Evolutionary conservation across 2,329 filamentous ascomycete species (phyloP).

Genomic region (Hymenoscyphus fraxineus): DNA sequence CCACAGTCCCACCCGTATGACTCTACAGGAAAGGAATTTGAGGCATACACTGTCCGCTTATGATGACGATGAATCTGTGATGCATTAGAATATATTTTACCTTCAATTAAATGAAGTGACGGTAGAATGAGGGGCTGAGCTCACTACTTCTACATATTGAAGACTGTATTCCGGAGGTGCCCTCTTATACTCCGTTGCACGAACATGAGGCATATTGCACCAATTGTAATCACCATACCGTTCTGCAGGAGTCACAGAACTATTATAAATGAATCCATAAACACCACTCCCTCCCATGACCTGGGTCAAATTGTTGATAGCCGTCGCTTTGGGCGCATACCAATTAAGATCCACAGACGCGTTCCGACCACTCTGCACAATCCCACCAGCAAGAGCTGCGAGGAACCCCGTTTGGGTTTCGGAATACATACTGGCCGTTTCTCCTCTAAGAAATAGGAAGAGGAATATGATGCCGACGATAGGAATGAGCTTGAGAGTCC

Average conservation of each 20-base stretch:
- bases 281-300: conserved; percentile 58
- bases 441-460: conserved; percentile 16
- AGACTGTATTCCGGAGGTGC: conserved; percentile 56
- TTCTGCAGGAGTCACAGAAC: conserved; percentile 53
- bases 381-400: conserved; percentile 22
- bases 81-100: not conserved
- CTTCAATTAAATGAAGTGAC: not conserved
- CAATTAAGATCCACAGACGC: conserved; percentile 40
- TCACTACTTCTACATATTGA: conserved; percentile 71
- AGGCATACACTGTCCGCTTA: conserved; percentile 76
- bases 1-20: conserved; percentile 69
- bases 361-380: conserved; percentile 19
- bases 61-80: conserved; percentile 71
- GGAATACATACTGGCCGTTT: conserved; percentile 22
- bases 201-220: conserved; percentile 85
- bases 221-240: conserved; percentile 69
- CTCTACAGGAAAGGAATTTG: conserved; percentile 73
- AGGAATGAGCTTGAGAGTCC: conserved; percentile 19
- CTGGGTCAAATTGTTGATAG: conserved; percentile 57
- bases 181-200: conserved; percentile 58
- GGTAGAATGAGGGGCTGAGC: conserved; percentile 27
- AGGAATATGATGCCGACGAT: conserved; percentile 19
- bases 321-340: conserved; percentile 52
- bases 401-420: conserved; percentile 20
- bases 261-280: conserved; percentile 72